A percentile compares a stretch with the other conserved stretches of the same genome.
Conservation (phyloP, 1,139 yeast species). For the Saccharomycopsis hybrid region DNA sequence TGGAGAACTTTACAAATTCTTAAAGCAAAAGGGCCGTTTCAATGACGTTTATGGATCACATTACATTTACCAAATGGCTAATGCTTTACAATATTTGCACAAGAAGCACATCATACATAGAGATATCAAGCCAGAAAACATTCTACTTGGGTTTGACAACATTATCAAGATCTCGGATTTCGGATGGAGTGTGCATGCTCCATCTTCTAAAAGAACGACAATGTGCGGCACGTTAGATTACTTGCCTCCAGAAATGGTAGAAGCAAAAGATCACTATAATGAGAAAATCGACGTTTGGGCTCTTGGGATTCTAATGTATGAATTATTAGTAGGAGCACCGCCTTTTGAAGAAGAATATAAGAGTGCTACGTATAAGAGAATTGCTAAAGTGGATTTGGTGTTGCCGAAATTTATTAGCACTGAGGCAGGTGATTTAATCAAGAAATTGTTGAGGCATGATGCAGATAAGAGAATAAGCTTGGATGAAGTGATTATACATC, state of each 20-base stretch:
- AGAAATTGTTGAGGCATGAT: conserved; percentile 48
- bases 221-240: conserved; percentile 95
- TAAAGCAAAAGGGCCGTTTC: conserved; percentile 60
- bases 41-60: conserved; percentile 68
- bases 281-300: conserved; percentile 88
- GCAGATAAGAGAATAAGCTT: conserved; percentile 63
- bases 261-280: conserved; percentile 66
- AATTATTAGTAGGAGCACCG: conserved; percentile 81
- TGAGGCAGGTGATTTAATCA: conserved; percentile 76
- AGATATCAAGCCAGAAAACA: conserved; percentile 90
- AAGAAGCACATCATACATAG: conserved; percentile 77
- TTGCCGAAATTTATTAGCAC: conserved; percentile 64
- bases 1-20: conserved; percentile 79
- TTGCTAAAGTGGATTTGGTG: conserved; percentile 65
- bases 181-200: conserved; percentile 88
- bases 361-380: conserved; percentile 70
- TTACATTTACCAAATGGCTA: conserved; percentile 78
- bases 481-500: conserved; percentile 59
- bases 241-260: conserved; percentile 93
- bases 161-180: conserved; percentile 81
- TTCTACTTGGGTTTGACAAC: conserved; percentile 67
- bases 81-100: conserved; percentile 72
- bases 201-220: conserved; percentile 57
- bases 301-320: conserved; percentile 79
- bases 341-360: conserved; percentile 81